Evolutionary conservation across 805 yeast genomes (phyloP), one percentile per base, ranked within the genome.

Genomic region (Candida fluviatilis): DNA sequence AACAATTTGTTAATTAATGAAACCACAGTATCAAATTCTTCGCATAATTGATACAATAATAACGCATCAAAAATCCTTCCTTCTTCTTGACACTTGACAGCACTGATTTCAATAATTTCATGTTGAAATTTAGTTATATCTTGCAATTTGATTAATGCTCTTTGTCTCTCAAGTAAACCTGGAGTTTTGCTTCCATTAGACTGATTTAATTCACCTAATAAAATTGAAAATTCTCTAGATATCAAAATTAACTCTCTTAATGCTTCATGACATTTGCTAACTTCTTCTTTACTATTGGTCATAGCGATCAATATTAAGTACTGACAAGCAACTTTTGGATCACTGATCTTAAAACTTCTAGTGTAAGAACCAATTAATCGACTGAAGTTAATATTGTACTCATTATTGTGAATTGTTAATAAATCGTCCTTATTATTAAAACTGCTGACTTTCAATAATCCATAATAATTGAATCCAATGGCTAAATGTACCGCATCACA

Each of bases 251-350:
- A 73, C 54, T 90, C 95, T 47, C 89, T 75, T 33, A 93, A 65
- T 0, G 95, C 82, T 49, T 84, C 90, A 51, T 84, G 89, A 44
- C 86, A 79, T 31, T 82, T 64, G 30, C 71, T 64, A 2, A 72
- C 60, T 45, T 81, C 83, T 23, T 69, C 64, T 17, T 64, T 54
- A 8, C 65, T 67, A 14, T 51, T 52, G 4, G 66, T 53, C 49
- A 88, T 51, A 34, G 86, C 81, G 18, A 89, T 80, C 48, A 85
- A 66, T 18, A 84, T 71, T 37, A 91, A 62, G 54, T 93, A 93
- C 57, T 91, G 96, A n/a, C 86, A 84, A 0, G 97, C 97, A 40
- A 84, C 86, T 51, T 82, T 77, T 17, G 98, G 95, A 62, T 89
- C 95, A 28, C 91, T 77, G 41, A 78, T 76, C 51, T 89, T 82